phyloP scores from a whole-genome alignment of 345 rosid species.

The Viola odorata region DNA sequence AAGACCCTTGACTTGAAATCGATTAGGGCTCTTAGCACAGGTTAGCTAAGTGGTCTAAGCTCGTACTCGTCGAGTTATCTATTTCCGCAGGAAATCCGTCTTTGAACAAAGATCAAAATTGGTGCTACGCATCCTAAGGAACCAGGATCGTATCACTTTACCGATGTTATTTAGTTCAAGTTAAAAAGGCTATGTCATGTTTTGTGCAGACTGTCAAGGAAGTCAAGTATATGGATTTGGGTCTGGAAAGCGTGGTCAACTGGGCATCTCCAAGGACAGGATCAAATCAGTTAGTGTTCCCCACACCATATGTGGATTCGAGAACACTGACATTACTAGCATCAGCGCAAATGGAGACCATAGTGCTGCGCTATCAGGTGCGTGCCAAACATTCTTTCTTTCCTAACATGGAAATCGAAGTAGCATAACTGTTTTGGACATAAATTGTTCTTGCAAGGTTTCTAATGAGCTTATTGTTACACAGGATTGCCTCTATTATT shows the following conservation, averaged over 20 bases:
- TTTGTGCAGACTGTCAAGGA: conserved; percentile 24
- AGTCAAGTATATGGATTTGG: conserved; percentile 72
- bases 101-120: too few species aligned
- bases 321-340: conserved; percentile 40
- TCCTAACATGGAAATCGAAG: background rate
- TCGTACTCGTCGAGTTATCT: too few species aligned
- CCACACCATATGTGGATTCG: conserved; percentile 42
- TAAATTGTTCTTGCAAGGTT: background rate
- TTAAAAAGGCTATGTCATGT: too few species aligned
- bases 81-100: too few species aligned
- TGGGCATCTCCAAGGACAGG: conserved; percentile 46
- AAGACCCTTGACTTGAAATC: too few species aligned
- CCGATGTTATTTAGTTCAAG: too few species aligned
- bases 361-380: conserved; percentile 73
- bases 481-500: background rate
- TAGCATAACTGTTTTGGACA: background rate
- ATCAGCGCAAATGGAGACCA: conserved; percentile 81
- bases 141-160: too few species aligned
- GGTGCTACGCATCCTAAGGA: too few species aligned
- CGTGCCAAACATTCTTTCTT: conserved; percentile 4
- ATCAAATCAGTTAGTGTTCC: conserved; percentile 51
- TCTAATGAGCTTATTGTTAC: background rate
- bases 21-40: too few species aligned
- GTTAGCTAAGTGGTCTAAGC: too few species aligned
- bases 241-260: conserved; percentile 79